Percentiles rank a stretch among this genome's conserved stretches.
Conservation (phyloP, 148 eudicot species). For the Rhododendron ovatum region DNA sequence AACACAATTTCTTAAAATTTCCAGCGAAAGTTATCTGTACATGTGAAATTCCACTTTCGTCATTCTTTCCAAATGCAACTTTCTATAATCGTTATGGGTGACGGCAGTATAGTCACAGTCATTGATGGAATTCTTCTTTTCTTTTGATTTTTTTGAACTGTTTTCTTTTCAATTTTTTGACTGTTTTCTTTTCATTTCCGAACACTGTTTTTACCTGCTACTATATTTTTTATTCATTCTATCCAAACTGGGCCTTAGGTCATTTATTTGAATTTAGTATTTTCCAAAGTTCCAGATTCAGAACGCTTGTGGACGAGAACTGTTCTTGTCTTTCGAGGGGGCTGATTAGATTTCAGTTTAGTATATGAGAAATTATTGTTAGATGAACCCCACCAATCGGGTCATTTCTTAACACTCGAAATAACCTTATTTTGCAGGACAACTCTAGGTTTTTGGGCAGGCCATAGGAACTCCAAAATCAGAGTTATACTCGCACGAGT, state of each 20-base stretch:
- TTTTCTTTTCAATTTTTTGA: neutral
- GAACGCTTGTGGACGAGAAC: neutral
- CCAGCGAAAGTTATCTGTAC: neutral
- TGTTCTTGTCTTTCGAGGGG: neutral
- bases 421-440: neutral
- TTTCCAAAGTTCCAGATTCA: neutral
- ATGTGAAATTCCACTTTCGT: neutral
- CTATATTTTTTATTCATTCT: neutral
- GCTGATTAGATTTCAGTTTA: neutral
- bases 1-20: neutral
- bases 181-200: neutral
- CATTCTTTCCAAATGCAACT: neutral
- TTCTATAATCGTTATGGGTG: neutral
- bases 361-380: neutral
- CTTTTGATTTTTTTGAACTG: neutral
- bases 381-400: neutral
- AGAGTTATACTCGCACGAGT: neutral
- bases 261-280: neutral
- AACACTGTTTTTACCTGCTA: neutral
- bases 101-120: neutral
- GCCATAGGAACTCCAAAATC: conserved; percentile 1
- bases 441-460: conserved; percentile 6
- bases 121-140: neutral
- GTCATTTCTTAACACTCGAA: conserved; percentile 8
- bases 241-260: neutral